Evolutionary conservation across 495 filamentous ascomycete species (phyloP).

Genomic region (Penicillium soppii): DNA sequence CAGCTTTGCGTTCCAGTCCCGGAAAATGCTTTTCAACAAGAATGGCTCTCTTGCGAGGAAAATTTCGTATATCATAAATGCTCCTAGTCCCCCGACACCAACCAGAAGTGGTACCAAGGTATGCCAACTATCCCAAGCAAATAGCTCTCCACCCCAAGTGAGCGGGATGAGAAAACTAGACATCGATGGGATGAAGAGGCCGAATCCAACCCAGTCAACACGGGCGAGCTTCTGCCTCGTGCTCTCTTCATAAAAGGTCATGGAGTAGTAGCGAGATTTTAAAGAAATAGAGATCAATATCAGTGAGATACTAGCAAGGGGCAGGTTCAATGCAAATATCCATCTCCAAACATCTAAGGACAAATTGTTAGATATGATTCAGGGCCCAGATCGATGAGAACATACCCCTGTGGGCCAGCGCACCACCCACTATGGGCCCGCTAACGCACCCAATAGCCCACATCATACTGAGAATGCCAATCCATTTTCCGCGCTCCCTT

Average conservation of each 20-base stretch:
- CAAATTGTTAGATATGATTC: conserved; percentile 1
- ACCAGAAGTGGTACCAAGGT: conserved; percentile 47
- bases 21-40: background rate
- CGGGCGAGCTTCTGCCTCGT: conserved; percentile 14
- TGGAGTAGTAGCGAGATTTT: background rate
- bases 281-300: conserved; percentile 14
- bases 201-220: conserved; percentile 36
- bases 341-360: conserved; percentile 28
- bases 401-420: conserved; percentile 11
- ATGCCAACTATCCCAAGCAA: conserved; percentile 35
- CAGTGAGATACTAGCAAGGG: conserved; percentile 17
- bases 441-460: conserved; percentile 27
- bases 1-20: background rate
- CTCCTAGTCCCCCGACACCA: conserved; percentile 37
- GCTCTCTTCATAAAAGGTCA: conserved; percentile 4
- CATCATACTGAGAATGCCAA: conserved; percentile 14
- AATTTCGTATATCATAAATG: conserved; percentile 39
- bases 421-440: conserved; percentile 31
- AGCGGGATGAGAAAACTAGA: conserved; percentile 38
- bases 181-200: conserved; percentile 34
- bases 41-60: background rate
- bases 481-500: conserved; percentile 30
- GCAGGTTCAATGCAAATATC: conserved; percentile 30
- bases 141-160: conserved; percentile 43
- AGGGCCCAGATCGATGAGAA: background rate